Evolutionary conservation across 2,329 filamentous ascomycete species (phyloP).

Genomic region (Phialophora tarda): DNA sequence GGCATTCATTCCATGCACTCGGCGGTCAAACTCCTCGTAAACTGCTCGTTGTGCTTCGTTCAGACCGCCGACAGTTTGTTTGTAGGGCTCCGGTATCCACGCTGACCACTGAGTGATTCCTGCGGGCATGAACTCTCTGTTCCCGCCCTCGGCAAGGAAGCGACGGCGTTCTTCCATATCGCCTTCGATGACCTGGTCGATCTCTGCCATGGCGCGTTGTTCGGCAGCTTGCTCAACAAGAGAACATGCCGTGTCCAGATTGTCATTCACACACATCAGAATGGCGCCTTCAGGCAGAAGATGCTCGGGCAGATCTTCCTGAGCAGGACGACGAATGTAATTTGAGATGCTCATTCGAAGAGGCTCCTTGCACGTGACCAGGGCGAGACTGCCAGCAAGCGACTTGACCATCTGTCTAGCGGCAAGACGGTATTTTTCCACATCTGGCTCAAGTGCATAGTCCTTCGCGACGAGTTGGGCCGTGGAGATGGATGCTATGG

Average conservation of each 20-base stretch:
- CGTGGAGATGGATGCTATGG: conserved; percentile 95
- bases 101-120: conserved; percentile 88
- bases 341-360: conserved; percentile 96
- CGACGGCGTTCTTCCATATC: conserved; percentile 78
- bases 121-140: conserved; percentile 36
- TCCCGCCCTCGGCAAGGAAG: conserved; percentile 68
- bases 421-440: conserved; percentile 81
- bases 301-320: conserved; percentile 56
- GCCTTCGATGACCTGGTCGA: conserved; percentile 87
- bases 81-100: conserved; percentile 92
- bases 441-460: conserved; percentile 90
- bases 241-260: conserved; percentile 88
- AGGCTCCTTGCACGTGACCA: conserved; percentile 98
- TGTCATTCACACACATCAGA: conserved; percentile 98
- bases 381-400: conserved; percentile 87
- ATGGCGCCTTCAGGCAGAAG: conserved; percentile 92
- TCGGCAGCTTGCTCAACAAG: conserved; percentile 97
- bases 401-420: conserved; percentile 95
- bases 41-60: conserved; percentile 93
- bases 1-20: conserved; percentile 69
- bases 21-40: conserved; percentile 93
- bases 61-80: conserved; percentile 79
- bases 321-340: conserved; percentile 83
- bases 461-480: conserved; percentile 96
- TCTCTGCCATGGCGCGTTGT: conserved; percentile 88